Base-by-base conservation (phyloP, 2,329 filamentous ascomycete species). In the Colletotrichum sp. region DNA sequence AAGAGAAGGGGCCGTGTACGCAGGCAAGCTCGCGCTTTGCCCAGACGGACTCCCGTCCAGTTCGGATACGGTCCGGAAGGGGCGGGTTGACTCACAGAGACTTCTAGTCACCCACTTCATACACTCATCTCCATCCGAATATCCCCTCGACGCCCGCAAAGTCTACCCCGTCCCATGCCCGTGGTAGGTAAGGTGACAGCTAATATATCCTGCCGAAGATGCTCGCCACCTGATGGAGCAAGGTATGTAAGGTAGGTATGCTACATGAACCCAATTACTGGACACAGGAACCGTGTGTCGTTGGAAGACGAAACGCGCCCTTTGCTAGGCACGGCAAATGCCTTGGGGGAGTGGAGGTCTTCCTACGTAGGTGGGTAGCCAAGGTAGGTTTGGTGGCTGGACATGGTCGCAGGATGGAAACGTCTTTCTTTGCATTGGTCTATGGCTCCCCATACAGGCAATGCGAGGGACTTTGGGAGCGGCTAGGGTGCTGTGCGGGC, bases 401-500 rank as follows among this genome's bases (percentile, higher is more conserved):
- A 48, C 43, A n/a, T 21, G 43, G 43, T 21, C 28, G 61, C 30
- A 32, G 61, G 18, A 63, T 63, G 61, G 61, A 63, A 43, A 63
- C 61, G 34, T 38, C 61, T 30, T n/a, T 28, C 58, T 61, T 61
- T 30, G 30, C 62, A 43, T 38, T n/a, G 28, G 62, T 24, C 62
- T 65, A 63, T n/a, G 24, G 24, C 34, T 65, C 18, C 62, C 21
- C n/a, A 34, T 63, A 34, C 7, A 34, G 36, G 36, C 62, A 21
- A 48, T 52, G 67, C 34, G 56, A 63, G 56, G 73, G 59, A 75
- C 73, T 75, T 75, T 75, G 55, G 61, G 26, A 36, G n/a, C 56
- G 59, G 73, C 73, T 72, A 68, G 69, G 30, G 55, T 34, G 32
- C 38, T 18, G 36, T 75, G 68, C 68, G 61, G 68, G 62, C 72